A percentile compares a stretch with the other conserved stretches of the same genome.
phyloP scores from a whole-genome alignment of 306 rosid species.

The Alnus glutinosa region DNA sequence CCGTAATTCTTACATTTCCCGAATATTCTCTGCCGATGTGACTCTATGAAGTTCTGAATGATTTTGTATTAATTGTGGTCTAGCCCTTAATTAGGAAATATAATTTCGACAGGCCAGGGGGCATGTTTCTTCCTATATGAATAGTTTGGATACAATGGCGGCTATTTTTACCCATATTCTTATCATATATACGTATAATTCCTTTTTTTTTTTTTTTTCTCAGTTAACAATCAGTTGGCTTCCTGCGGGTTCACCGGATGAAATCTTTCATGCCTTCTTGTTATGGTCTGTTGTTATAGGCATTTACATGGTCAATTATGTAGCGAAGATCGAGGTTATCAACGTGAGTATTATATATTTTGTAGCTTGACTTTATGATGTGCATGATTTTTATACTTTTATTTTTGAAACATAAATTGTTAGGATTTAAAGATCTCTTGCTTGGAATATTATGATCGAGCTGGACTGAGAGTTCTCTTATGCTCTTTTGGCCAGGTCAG shows the following conservation, averaged over 20 bases:
- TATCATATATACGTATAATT: constrained; percentile 8
- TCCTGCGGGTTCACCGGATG: constrained; percentile 73
- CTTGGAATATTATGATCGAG: background rate
- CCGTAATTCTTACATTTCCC: too few relatives aligned
- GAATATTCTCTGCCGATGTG: constrained; percentile 20
- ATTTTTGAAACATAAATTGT: background rate
- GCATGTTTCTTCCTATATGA: background rate
- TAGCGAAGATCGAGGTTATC: constrained; percentile 87
- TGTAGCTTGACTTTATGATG: constrained; percentile 8
- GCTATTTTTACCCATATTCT: background rate
- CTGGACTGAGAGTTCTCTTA: background rate
- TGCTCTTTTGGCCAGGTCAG: constrained; percentile 54
- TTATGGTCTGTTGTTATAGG: constrained; percentile 94
- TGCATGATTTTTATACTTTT: background rate
- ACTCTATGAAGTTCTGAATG: too few relatives aligned
- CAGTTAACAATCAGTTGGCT: constrained; percentile 90
- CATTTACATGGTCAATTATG: constrained; percentile 88
- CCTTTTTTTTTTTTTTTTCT: constrained; percentile 6
- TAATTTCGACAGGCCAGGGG: too few relatives aligned
- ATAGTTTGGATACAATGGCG: background rate
- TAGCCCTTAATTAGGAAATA: too few relatives aligned
- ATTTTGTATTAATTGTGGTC: too few relatives aligned
- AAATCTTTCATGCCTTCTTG: constrained; percentile 77
- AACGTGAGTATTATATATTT: constrained; percentile 53
- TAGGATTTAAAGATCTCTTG: background rate